Percentiles rank a stretch among this genome's conserved stretches.
phyloP scores from a whole-genome alignment of 257 asterid genomes.

The Haberlea rhodopensis region DNA sequence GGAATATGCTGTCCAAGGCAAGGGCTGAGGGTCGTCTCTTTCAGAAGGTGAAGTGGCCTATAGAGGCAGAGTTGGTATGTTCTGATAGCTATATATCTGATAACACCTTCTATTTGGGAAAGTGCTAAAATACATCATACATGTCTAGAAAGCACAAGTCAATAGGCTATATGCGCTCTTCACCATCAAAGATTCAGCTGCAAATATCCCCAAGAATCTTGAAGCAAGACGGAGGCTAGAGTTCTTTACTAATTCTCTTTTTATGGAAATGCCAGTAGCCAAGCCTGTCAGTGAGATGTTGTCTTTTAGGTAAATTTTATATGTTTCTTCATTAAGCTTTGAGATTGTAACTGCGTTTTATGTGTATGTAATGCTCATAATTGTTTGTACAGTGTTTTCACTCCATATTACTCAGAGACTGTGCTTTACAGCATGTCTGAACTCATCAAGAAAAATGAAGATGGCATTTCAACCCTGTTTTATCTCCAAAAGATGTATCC shows the following conservation, averaged over 20 bases:
- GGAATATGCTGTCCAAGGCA: slow-evolving; percentile 75
- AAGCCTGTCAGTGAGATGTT: slow-evolving; percentile 90
- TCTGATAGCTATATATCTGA: slow-evolving; percentile 8
- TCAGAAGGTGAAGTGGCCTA: slow-evolving; percentile 93
- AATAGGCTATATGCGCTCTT: slow-evolving; percentile 77
- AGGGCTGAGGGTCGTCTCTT: slow-evolving; percentile 88
- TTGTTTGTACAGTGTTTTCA: slow-evolving; percentile 75
- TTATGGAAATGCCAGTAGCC: slow-evolving; percentile 94
- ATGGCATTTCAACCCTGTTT: slow-evolving; percentile 92
- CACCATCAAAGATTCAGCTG: slow-evolving; percentile 90
- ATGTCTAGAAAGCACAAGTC: slow-evolving; percentile 69
- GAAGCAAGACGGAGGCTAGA: slow-evolving; percentile 93
- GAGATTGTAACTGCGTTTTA: neutral
- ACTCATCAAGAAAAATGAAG: slow-evolving; percentile 89
- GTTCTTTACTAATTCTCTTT: slow-evolving; percentile 90
- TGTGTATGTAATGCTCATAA: slow-evolving; percentile 10
- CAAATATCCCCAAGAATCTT: slow-evolving; percentile 78
- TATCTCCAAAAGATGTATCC: slow-evolving; percentile 98
- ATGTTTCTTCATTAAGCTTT: slow-evolving; percentile 9
- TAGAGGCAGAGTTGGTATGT: slow-evolving; percentile 73
- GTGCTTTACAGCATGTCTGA: slow-evolving; percentile 98
- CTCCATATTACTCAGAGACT: slow-evolving; percentile 92
- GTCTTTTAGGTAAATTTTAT: slow-evolving; percentile 66
- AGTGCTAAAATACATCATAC: slow-evolving; percentile 28
- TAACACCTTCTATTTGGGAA: slow-evolving; percentile 12